Evolutionary conservation across 257 asterid genomes (phyloP), one percentile per base, ranked within the genome.

Genomic region (Vinca minor): DNA sequence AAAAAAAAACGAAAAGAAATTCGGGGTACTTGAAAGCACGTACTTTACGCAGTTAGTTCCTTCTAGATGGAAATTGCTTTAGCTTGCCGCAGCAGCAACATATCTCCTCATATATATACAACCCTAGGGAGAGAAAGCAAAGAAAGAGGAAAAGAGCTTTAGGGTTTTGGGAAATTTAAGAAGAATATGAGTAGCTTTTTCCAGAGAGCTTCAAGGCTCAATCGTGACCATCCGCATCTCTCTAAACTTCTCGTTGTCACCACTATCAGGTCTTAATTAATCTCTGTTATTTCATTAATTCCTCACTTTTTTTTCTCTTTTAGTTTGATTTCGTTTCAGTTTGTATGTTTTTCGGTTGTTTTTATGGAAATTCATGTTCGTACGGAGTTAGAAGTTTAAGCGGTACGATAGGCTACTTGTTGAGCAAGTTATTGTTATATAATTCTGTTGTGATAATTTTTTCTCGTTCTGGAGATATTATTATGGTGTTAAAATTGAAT

Each of bases 251-350:
- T 88, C 59, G 25, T 82, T 50, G 78, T 84, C 57, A 52, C 67
- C 50, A 68, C 96, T 55, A 71, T 85, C 84, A 86, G 98, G 98
- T 91, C 41, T n/a, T n/a, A n/a, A n/a, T 42, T 55, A 7, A 49
- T 38, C 29, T 2, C 7, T 23, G 11, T 8, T 21, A 45, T 21
- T 26, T 0, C 12, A 8, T 59, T 29, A 11, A 46, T 21, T 25
- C 50, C 26, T 45, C 4, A 9, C n/a, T n/a, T n/a, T 44, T 2
- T n/a, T 6, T 45, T 13, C n/a, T n/a, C n/a, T n/a, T n/a, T n/a
- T n/a, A n/a, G n/a, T n/a, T n/a, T n/a, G n/a, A n/a, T n/a, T n/a
- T n/a, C n/a, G n/a, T n/a, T n/a, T n/a, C n/a, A n/a, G n/a, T n/a
- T n/a, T n/a, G n/a, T n/a, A n/a, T n/a, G n/a, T n/a, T n/a, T n/a